Evolutionary conservation across 495 filamentous ascomycete species (phyloP).

Genomic region (Trichodelitschia bisporula): DNA sequence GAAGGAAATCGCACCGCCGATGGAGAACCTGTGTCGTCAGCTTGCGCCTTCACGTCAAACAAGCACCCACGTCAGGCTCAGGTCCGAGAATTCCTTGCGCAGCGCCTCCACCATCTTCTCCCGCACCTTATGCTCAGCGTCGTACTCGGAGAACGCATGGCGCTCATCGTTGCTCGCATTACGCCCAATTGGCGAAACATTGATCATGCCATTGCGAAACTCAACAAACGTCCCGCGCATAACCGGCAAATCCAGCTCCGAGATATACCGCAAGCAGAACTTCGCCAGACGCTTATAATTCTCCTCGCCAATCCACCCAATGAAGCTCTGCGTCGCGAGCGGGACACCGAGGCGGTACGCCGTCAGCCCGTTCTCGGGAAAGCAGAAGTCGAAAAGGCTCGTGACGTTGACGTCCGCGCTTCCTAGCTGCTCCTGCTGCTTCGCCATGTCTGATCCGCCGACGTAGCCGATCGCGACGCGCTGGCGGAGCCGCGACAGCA

Average conservation of each 20-base stretch:
- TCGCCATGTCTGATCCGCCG: slow-evolving; percentile 45
- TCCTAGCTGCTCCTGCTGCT: slow-evolving; percentile 93
- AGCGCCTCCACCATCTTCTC: slow-evolving; percentile 45
- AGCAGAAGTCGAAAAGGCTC: slow-evolving; percentile 82
- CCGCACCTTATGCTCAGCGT: slow-evolving; percentile 49
- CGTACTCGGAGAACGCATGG: slow-evolving; percentile 52
- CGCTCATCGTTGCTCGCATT: slow-evolving; percentile 68
- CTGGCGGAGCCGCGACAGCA: slow-evolving; percentile 57
- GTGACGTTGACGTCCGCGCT: slow-evolving; percentile 34
- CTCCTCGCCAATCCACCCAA: slow-evolving; percentile 75
- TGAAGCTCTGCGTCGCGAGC: slow-evolving; percentile 59
- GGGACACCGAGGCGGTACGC: slow-evolving; percentile 59
- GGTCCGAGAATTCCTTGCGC: slow-evolving; percentile 56
- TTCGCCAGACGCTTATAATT: slow-evolving; percentile 72
- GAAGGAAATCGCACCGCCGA: slow-evolving; percentile 93
- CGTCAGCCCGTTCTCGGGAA: slow-evolving; percentile 82
- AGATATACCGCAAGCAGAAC: slow-evolving; percentile 73
- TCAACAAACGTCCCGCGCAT: slow-evolving; percentile 94
- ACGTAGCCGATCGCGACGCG: slow-evolving; percentile 78
- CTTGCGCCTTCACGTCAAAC: neutral
- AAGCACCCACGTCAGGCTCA: slow-evolving; percentile 53
- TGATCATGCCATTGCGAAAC: slow-evolving; percentile 95
- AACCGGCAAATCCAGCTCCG: slow-evolving; percentile 63
- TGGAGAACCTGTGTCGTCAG: slow-evolving; percentile 39
- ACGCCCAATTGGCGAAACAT: slow-evolving; percentile 74